Evolutionary conservation across 1,284 basidiomycete species (phyloP).

Genomic region (Xerocomus cyaneibrunnescens): DNA sequence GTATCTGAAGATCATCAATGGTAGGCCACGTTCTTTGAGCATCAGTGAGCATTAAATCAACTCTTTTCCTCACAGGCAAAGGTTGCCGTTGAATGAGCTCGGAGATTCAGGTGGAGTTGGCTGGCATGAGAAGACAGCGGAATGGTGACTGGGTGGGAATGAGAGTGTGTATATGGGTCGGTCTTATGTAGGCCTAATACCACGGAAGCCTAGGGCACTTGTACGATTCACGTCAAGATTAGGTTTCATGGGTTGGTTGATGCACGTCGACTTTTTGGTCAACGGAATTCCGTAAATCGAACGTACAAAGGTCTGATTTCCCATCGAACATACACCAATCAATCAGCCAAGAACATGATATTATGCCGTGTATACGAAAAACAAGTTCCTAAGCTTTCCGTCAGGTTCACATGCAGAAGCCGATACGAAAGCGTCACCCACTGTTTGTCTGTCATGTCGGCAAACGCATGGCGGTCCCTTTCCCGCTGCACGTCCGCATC

Average conservation of each 20-base stretch:
- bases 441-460: conserved; percentile 37
- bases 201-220: not conserved
- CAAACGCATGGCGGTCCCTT: conserved; percentile 36
- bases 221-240: conserved; percentile 16
- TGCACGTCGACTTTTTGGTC: not conserved
- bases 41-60: not conserved
- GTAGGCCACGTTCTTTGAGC: conserved; percentile 10
- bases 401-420: conserved; percentile 2
- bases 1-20: conserved; percentile 21
- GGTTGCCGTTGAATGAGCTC: conserved; percentile 1
- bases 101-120: not conserved
- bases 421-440: conserved; percentile 13
- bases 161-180: not conserved
- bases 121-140: not conserved
- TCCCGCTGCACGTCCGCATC: conserved; percentile 35
- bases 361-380: conserved; percentile 27
- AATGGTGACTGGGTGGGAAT: conserved; percentile 19
- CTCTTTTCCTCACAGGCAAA: conserved; percentile 10
- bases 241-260: conserved; percentile 11
- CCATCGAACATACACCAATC: not conserved
- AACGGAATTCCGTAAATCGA: conserved; percentile 7
- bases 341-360: not conserved
- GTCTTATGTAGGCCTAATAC: conserved; percentile 19
- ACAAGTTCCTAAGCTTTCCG: conserved; percentile 19
- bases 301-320: conserved; percentile 1